A percentile compares a stretch with the other conserved stretches of the same genome.
Conservation (phyloP, 2,329 filamentous ascomycete species). For the Oidium heveae region DNA sequence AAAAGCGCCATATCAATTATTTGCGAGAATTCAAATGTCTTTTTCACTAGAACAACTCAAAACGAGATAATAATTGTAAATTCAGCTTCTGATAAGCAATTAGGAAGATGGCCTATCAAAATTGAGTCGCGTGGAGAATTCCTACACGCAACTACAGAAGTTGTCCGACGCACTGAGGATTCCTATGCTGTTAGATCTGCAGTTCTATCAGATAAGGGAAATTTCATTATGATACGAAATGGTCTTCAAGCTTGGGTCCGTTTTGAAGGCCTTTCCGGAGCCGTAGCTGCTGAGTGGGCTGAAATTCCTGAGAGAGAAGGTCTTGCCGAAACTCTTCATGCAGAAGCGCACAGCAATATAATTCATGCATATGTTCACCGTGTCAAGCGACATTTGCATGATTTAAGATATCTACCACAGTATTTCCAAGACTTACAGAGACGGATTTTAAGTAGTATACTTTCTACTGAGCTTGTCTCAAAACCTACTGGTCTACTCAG, state of each 20-base stretch:
- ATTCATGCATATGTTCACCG: constrained; percentile 70
- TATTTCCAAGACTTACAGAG: constrained; percentile 46
- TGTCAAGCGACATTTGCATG: constrained; percentile 53
- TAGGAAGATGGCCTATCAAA: constrained; percentile 48
- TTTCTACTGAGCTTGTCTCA: constrained; percentile 24
- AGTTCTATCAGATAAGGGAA: constrained; percentile 36
- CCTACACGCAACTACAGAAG: constrained; percentile 53
- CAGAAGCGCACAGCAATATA: constrained; percentile 64
- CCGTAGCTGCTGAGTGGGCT: constrained; percentile 57
- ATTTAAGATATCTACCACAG: constrained; percentile 50
- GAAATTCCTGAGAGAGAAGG: constrained; percentile 49
- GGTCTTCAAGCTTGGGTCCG: constrained; percentile 60
- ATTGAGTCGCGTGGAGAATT: constrained; percentile 20
- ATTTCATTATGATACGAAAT: constrained; percentile 69
- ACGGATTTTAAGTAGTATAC: constrained; percentile 35
- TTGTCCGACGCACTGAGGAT: constrained; percentile 41
- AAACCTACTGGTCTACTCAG: constrained; percentile 25
- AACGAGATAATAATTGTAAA: constrained; percentile 51
- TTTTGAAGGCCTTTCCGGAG: constrained; percentile 56
- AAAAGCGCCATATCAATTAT: constrained; percentile 56
- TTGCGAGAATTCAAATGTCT: constrained; percentile 56
- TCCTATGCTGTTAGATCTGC: constrained; percentile 60
- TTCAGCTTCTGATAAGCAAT: constrained; percentile 48
- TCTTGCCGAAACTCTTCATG: constrained; percentile 56
- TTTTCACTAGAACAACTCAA: constrained; percentile 61